Conservation (phyloP, 257 asterid species). For the Solanum neorickii region DNA sequence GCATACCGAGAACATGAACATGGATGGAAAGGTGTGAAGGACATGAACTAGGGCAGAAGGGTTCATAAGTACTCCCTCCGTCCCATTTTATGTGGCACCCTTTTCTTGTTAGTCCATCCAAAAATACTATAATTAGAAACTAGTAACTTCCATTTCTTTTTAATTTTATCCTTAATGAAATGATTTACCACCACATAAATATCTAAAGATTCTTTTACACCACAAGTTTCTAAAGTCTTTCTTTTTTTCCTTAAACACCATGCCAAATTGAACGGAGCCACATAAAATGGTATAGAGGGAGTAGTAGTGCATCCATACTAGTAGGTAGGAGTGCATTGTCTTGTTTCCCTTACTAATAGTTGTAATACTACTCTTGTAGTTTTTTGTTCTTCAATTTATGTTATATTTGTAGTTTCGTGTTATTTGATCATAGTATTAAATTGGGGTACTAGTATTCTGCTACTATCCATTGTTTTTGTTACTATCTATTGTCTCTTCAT, state of each 20-base stretch:
- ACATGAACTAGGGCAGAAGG: not conserved
- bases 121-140: too few species aligned
- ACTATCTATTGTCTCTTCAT: not conserved
- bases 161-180: too few species aligned
- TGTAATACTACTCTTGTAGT: not conserved
- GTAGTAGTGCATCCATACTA: not conserved
- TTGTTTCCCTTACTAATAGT: not conserved
- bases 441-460: not conserved
- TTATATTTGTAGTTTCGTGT: not conserved
- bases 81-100: too few species aligned
- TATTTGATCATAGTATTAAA: too few species aligned
- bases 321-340: not conserved
- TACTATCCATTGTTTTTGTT: not conserved
- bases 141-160: too few species aligned
- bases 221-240: not conserved
- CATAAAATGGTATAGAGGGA: too few species aligned
- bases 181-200: too few species aligned
- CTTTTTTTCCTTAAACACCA: too few species aligned
- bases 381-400: not conserved
- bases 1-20: not conserved
- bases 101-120: too few species aligned
- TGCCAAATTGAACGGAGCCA: too few species aligned
- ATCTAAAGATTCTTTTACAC: not conserved
- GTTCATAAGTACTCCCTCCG: not conserved
- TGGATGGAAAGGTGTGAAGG: not conserved